Evolutionary conservation across 2,329 filamentous ascomycete genomes (phyloP).

Genomic region (Ophiostoma quercus): DNA sequence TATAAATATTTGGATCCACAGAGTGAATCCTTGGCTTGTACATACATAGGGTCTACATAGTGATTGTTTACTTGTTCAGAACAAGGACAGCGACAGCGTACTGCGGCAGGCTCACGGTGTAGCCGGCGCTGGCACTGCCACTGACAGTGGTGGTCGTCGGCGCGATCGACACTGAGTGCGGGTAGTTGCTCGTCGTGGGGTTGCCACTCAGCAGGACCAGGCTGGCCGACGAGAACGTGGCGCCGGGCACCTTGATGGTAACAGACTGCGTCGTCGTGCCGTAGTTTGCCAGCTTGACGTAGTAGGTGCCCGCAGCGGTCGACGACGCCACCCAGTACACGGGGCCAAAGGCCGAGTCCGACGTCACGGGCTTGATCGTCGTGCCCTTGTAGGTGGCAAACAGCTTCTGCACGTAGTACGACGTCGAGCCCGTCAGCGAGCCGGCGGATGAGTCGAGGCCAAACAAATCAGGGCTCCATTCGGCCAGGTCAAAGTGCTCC

Average conservation of each 20-base stretch:
- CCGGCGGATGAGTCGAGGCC: slow-evolving; percentile 8
- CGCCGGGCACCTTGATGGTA: not conserved
- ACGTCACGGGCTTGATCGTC: slow-evolving; percentile 1
- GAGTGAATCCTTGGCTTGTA: not conserved
- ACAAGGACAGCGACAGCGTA: slow-evolving; percentile 1
- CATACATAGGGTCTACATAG: no score
- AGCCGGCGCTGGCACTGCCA: slow-evolving; percentile 8
- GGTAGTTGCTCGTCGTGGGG: not conserved
- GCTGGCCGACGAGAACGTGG: not conserved
- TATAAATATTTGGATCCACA: not conserved
- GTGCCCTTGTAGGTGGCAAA: not conserved
- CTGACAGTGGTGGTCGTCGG: not conserved
- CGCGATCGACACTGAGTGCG: slow-evolving; percentile 3
- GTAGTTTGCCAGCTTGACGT: slow-evolving; percentile 3
- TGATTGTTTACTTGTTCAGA: not conserved
- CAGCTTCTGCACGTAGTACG: slow-evolving; percentile 5
- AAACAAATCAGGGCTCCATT: slow-evolving; percentile 8
- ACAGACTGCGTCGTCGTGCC: slow-evolving; percentile 7
- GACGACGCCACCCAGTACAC: slow-evolving; percentile 1
- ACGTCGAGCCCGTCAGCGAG: not conserved
- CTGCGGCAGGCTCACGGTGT: not conserved
- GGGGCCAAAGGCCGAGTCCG: slow-evolving; percentile 1
- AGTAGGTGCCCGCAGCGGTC: not conserved
- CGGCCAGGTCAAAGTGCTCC: slow-evolving; percentile 8
- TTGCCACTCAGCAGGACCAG: not conserved